Evolutionary conservation across 768 basidiomycete genomes (phyloP), one percentile per base, ranked within the genome.

Genomic region (Lactarius tabidus): DNA sequence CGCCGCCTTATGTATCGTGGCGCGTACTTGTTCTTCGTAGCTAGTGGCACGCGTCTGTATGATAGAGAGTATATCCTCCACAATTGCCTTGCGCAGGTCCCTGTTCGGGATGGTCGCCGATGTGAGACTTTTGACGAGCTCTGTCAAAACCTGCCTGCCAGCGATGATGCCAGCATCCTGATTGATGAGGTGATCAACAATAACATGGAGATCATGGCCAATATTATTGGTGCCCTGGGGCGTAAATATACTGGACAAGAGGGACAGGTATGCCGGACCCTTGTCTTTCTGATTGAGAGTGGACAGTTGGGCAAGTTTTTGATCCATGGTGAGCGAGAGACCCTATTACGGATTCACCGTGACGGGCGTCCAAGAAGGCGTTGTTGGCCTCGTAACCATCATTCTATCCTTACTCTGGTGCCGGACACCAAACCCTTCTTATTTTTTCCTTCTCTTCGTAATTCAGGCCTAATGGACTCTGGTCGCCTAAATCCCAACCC

Each of bases 21-120:
- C 23, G 70, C 85, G 70, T 71, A 94, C 97, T 83, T 97, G 95
- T 76, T 98, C 95, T 74, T 99, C 96, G 71, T 92, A 96, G 74
- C 89, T 94, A 67, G 92, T 93, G 70, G 94, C 83, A 62, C 91
- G 82, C 23, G 90, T 85, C 73, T 93, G 87, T 43, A 91, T 78
- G 36, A 84, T 81, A 23, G 79, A 77, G 38, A 97, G 80, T 0
- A 90, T 88, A 48, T 88, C 86, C 73, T 92, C 81, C 9, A 97
- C 85, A 48, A 95, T 82, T 62, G 81, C 81, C 74, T 91, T 91
- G 70, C 84, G 83, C 18, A 85, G 72, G 12, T 87, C 85, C 17
- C 78, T 71, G 70, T 85, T 77, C 53, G 81, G 77, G 70, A 89
- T 79, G 2, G 72, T 75, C 35, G 84, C 84, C 43, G 85, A 83